Conservation (phyloP, 164 flowering plant species). For the Cinnamomum micranthum region DNA sequence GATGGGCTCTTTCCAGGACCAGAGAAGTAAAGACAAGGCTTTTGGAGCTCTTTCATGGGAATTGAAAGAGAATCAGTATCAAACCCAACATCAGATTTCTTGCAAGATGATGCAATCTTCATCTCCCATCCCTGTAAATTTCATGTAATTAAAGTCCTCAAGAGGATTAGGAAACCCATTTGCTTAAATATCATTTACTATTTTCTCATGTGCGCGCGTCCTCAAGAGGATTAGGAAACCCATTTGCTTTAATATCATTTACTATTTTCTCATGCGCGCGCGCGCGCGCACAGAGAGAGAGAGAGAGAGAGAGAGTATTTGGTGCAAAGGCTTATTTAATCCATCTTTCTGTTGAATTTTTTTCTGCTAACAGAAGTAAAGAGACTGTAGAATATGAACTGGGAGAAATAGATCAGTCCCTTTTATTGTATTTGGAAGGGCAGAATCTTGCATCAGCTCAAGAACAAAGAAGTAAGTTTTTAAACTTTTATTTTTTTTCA, state of each 20-base stretch:
- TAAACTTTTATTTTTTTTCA: not conserved
- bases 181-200: not conserved
- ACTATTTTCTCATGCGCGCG: too few relatives aligned
- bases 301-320: not conserved
- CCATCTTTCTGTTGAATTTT: not conserved
- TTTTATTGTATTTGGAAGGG: constrained; percentile 81
- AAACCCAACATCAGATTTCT: constrained; percentile 36
- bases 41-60: constrained; percentile 36
- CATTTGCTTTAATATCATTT: too few relatives aligned
- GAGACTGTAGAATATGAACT: constrained; percentile 75
- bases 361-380: constrained; percentile 38
- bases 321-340: not conserved
- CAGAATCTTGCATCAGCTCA: constrained; percentile 49
- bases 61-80: constrained; percentile 22
- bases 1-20: constrained; percentile 31
- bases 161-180: not conserved
- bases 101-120: constrained; percentile 59
- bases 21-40: constrained; percentile 4
- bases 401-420: constrained; percentile 95
- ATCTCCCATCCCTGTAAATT: constrained; percentile 39
- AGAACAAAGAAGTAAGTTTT: constrained; percentile 56
- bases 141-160: constrained; percentile 50
- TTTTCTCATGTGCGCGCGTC: not conserved
- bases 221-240: not conserved
- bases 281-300: too few relatives aligned